phyloP scores from a whole-genome alignment of 441 rosid species.

The Erodium moschatum region DNA sequence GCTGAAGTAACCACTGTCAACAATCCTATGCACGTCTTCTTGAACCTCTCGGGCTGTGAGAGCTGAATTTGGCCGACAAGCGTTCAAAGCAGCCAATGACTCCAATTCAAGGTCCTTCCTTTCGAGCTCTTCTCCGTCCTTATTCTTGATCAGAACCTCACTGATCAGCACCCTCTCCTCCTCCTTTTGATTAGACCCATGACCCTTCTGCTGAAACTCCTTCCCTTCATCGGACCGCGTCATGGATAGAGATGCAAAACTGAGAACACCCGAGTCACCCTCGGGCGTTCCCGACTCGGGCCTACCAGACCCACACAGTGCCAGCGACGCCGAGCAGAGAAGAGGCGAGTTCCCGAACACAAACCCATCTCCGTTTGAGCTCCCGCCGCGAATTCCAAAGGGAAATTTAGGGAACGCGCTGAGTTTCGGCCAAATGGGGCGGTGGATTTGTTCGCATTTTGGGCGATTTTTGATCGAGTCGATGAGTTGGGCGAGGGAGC shows the following conservation, averaged over 20 bases:
- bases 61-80: conserved; percentile 74
- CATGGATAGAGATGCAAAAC: conserved; percentile 38
- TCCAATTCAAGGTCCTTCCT: conserved; percentile 79
- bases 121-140: conserved; percentile 86
- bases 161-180: conserved; percentile 87
- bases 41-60: conserved; percentile 72
- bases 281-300: neutral
- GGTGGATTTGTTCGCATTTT: conserved; percentile 2
- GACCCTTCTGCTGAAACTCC: conserved; percentile 32
- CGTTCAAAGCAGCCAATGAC: conserved; percentile 67
- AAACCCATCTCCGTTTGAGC: conserved; percentile 10
- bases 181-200: conserved; percentile 32
- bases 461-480: conserved; percentile 32
- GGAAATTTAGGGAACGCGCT: neutral
- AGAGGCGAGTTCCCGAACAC: conserved; percentile 26
- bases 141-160: conserved; percentile 78
- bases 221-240: conserved; percentile 20
- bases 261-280: conserved; percentile 16
- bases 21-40: conserved; percentile 83
- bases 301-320: conserved; percentile 22
- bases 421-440: conserved; percentile 18
- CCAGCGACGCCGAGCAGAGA: conserved; percentile 40
- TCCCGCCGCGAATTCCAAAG: conserved; percentile 18
- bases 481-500: conserved; percentile 31
- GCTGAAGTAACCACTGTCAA: conserved; percentile 74